These are phyloP conservation scores for Nyssa sinensis DNA, from an alignment of 148 eudicot genomes.

Conservation along the genomic window DNA sequence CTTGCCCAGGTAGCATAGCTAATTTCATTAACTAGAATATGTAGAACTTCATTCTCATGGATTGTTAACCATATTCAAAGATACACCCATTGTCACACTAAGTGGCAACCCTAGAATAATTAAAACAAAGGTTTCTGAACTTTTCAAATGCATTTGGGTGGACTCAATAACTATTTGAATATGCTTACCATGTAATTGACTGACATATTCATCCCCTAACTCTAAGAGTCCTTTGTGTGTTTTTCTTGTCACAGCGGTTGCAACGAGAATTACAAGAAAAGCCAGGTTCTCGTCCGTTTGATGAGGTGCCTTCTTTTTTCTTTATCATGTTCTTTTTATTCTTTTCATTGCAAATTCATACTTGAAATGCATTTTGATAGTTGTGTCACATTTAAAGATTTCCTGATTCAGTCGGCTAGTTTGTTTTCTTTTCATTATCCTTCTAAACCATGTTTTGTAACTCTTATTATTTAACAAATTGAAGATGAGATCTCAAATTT, in stretches of 20 bases:
- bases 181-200: neutral
- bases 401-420: neutral
- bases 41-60: neutral
- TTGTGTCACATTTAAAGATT: neutral
- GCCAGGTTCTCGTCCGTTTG: constrained; percentile 83
- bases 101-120: neutral
- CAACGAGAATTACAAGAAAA: constrained; percentile 68
- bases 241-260: constrained; percentile 54
- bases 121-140: neutral
- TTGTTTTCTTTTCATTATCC: neutral
- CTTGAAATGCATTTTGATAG: neutral
- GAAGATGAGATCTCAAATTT: neutral
- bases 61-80: too few relatives aligned
- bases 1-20: constrained; percentile 42
- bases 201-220: neutral
- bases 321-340: neutral
- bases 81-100: neutral
- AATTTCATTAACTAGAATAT: neutral
- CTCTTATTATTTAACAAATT: neutral
- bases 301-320: constrained; percentile 54
- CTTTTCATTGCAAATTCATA: neutral
- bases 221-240: neutral
- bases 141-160: neutral
- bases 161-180: neutral
- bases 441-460: neutral